Evolutionary conservation across 306 rosid species (phyloP), one percentile per base, ranked within the genome.

Genomic region (Pyrus communis): DNA sequence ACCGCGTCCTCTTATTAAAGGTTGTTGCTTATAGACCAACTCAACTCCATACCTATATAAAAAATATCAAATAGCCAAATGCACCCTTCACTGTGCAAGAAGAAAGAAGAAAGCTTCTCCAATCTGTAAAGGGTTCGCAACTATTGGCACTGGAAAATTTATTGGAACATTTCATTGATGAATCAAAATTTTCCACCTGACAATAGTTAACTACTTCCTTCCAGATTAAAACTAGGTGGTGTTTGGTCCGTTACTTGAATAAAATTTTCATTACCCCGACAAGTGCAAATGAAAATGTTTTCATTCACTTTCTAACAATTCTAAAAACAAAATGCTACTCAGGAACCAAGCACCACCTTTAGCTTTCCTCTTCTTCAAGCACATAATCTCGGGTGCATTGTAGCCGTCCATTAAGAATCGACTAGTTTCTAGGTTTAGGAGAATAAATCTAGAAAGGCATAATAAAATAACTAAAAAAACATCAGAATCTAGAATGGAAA

Each of bases 1-100:
- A 81, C 99, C 99, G 9, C 97, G 97, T 76, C 96, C 99, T 85
- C 96, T 89, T 75, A 95, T 88, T 43, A 95, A 86, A 60, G 97
- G 99, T 76, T 92, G 97, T 72, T 88, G 88, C 88, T 95, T 95
- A 89, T 92, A 89, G 21, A 82, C 78, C 85, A 95, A 80, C 76
- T 91, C 89, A 83, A 95, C 99, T 63, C 99, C 99, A 83, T 95
- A 95, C 88, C 99, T 95, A 86, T 49, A 75, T 59, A 79, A 64
- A 77, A 51, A 84, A 77, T 58, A 86, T 84, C 78, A 74, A 84
- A 84, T 70, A 87, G 91, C 93, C 96, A 84, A 78, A 82, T 75
- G 87, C 93, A 88, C 93, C 93, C 80, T 67, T 69, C 76, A 82
- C 75, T 79, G 83, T 83, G 89, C 96, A 80, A 82, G 92, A 87